These are phyloP conservation scores for Barnettozyma hawaiiensis DNA, from an alignment of 1,139 yeast genomes.

Conservation along the genomic window DNA sequence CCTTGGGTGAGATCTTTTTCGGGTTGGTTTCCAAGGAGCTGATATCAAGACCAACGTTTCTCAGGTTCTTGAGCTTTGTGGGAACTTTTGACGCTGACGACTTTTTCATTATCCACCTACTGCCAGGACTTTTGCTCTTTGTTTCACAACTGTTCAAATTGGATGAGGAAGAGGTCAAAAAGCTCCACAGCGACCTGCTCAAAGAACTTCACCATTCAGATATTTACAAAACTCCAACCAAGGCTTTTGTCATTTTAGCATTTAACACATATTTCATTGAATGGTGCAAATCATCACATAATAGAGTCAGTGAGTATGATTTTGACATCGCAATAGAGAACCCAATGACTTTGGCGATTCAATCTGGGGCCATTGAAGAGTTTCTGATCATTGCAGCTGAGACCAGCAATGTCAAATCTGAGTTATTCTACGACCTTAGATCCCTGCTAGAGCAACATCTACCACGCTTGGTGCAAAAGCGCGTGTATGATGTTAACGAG, in stretches of 20 bases:
- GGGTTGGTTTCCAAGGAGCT: constrained; percentile 41
- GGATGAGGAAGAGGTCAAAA: constrained; percentile 32
- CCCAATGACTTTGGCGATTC: constrained; percentile 49
- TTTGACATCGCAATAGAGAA: constrained; percentile 41
- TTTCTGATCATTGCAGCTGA: constrained; percentile 69
- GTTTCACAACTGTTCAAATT: constrained; percentile 32
- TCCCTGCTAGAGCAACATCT: constrained; percentile 60
- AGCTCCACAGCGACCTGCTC: constrained; percentile 31
- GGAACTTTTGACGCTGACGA: constrained; percentile 52
- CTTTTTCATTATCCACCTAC: constrained; percentile 51
- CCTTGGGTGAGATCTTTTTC: constrained; percentile 58
- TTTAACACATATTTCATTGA: constrained; percentile 62
- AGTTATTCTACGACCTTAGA: constrained; percentile 59
- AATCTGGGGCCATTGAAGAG: constrained; percentile 76
- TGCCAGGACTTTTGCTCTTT: constrained; percentile 55
- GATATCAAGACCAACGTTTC: constrained; percentile 35
- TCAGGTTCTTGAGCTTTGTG: constrained; percentile 37
- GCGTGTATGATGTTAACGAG: constrained; percentile 38
- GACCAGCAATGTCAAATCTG: constrained; percentile 41
- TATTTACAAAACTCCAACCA: constrained; percentile 48
- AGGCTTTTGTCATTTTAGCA: constrained; percentile 52
- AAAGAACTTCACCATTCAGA: constrained; percentile 31
- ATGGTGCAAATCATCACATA: constrained; percentile 56
- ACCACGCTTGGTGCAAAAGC: constrained; percentile 48
- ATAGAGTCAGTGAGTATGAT: constrained; percentile 37